These are phyloP conservation scores for Lachnellula suecica DNA, from an alignment of 2,329 filamentous ascomycete species.

Conservation along the genomic window DNA sequence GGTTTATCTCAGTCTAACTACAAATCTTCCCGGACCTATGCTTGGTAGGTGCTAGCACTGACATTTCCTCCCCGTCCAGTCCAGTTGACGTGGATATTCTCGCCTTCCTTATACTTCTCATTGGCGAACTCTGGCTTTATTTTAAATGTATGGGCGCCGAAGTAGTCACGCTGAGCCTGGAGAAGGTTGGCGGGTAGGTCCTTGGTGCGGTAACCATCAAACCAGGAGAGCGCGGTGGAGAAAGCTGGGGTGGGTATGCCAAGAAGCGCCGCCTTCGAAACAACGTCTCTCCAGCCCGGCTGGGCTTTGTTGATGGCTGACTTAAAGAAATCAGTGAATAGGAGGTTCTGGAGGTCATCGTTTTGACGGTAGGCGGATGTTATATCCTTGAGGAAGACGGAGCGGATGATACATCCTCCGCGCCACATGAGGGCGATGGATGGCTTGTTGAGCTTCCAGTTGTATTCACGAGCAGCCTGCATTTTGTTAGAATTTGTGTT, in stretches of 20 bases:
- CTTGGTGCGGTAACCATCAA: constrained; percentile 97
- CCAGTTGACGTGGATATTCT: constrained; percentile 99
- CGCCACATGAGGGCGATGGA: constrained; percentile 99
- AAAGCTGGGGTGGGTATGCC: constrained; percentile 96
- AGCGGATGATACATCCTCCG: constrained; percentile 99
- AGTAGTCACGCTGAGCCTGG: constrained; percentile 99
- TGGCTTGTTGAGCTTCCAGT: constrained; percentile 99
- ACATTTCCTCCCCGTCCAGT: constrained; percentile 97
- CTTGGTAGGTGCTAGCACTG: constrained; percentile 95
- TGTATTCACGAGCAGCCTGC: constrained; percentile 90
- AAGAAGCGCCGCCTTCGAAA: constrained; percentile 87
- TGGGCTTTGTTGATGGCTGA: constrained; percentile 97
- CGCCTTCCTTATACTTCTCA: constrained; percentile 77
- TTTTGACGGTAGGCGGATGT: constrained; percentile 93
- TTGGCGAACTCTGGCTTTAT: constrained; percentile 79
- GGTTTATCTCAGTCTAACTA: constrained; percentile 16
- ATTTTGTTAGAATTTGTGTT: constrained; percentile 23
- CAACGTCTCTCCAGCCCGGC: constrained; percentile 85
- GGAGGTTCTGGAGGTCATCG: constrained; percentile 93
- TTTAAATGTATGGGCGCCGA: constrained; percentile 88
- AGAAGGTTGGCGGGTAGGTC: constrained; percentile 97
- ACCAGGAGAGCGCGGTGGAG: constrained; percentile 96
- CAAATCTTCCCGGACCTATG: constrained; percentile 51
- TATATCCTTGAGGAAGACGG: constrained; percentile 99
- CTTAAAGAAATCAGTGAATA: constrained; percentile 99